Conservation (phyloP, 768 basidiomycete species). For the Fomitopsis pulvina region DNA sequence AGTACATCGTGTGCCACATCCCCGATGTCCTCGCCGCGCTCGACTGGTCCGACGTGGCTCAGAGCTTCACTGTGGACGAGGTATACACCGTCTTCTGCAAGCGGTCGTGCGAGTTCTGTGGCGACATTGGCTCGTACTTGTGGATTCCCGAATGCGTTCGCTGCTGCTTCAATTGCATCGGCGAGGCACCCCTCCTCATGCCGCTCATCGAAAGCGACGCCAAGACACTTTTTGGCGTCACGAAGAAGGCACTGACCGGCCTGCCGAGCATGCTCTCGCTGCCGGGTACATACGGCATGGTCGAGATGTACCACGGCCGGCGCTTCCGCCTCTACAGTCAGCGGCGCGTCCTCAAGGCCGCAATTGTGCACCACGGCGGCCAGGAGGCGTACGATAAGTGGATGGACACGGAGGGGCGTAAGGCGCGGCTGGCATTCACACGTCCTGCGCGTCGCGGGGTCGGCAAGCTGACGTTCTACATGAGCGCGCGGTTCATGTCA, state of each 20-base stretch:
- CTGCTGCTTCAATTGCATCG: conserved; percentile 1
- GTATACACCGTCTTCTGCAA: neutral
- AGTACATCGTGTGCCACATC: neutral
- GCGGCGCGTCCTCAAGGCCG: neutral
- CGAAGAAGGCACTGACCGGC: neutral
- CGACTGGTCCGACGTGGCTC: neutral
- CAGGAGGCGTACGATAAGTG: neutral
- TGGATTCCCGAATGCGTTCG: conserved; percentile 3
- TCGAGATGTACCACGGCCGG: neutral
- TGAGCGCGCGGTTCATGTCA: neutral
- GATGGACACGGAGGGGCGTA: neutral
- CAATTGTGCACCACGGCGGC: neutral
- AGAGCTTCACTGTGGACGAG: neutral
- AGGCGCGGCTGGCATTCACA: neutral
- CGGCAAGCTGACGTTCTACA: neutral
- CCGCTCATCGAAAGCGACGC: neutral
- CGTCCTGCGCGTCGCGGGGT: neutral
- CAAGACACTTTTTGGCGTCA: neutral
- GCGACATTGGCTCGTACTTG: neutral
- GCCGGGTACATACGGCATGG: neutral
- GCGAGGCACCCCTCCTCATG: neutral
- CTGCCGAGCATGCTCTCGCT: neutral
- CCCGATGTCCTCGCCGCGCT: neutral
- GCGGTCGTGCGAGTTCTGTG: neutral
- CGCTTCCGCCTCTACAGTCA: neutral